Percentiles rank a stretch among this genome's conserved stretches.
Conservation (phyloP, 106 monocot genomes). For the Dactylorhiza incarnata region DNA sequence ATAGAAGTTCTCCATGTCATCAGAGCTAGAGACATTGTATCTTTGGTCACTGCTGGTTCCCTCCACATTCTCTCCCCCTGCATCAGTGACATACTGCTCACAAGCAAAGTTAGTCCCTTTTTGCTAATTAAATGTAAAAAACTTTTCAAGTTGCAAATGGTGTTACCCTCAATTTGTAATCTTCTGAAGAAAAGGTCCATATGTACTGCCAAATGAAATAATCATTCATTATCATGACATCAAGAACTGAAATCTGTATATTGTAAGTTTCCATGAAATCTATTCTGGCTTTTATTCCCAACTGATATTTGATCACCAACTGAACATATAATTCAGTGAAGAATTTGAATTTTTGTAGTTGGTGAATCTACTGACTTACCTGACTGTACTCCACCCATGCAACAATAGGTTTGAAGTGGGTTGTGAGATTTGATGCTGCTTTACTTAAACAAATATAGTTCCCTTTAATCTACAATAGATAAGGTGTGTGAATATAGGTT, state of each 20-base stretch:
- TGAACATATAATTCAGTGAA: no score
- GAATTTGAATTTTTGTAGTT: not conserved
- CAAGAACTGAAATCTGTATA: not conserved
- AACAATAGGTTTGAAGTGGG: constrained; percentile 76
- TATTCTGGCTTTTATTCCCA: not conserved
- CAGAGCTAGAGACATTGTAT: constrained; percentile 66
- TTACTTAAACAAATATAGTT: constrained; percentile 84
- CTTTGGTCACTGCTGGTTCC: constrained; percentile 47
- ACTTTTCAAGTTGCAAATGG: not conserved
- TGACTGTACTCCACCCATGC: constrained; percentile 77
- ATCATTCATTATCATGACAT: not conserved
- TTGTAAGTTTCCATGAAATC: not conserved
- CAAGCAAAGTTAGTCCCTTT: not conserved
- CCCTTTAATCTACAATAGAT: constrained; percentile 54
- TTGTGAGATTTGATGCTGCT: constrained; percentile 45
- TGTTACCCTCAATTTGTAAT: constrained; percentile 64
- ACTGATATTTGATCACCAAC: not conserved
- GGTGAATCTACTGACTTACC: constrained; percentile 21
- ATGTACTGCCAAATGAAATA: constrained; percentile 38
- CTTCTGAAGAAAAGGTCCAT: constrained; percentile 77
- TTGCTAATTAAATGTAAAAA: not conserved
- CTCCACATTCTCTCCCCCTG: constrained; percentile 78
- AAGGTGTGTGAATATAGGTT: not conserved
- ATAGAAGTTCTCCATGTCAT: constrained; percentile 82
- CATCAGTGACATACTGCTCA: constrained; percentile 67